These are phyloP conservation scores for Candida chauliodis DNA, from an alignment of 805 yeast genomes.

Conservation along the genomic window DNA sequence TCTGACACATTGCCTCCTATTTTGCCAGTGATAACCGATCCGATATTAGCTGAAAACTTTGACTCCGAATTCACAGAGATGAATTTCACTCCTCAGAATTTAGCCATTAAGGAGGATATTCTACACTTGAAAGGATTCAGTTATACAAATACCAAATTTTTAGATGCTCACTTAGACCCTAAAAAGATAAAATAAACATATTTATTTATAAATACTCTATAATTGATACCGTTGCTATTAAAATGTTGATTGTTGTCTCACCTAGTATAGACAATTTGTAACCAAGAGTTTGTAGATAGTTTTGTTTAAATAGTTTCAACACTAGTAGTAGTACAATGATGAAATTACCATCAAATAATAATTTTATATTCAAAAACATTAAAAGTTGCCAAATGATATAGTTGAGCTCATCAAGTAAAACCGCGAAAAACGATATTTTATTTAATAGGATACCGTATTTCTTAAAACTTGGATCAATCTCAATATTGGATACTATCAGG, in stretches of 20 bases:
- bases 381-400: slow-evolving; percentile 16
- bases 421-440: slow-evolving; percentile 12
- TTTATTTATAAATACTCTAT: neutral
- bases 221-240: slow-evolving; percentile 1
- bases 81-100: slow-evolving; percentile 31
- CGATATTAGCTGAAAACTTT: slow-evolving; percentile 43
- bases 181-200: slow-evolving; percentile 3
- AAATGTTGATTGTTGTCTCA: slow-evolving; percentile 8
- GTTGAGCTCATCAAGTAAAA: slow-evolving; percentile 14
- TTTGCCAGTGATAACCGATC: slow-evolving; percentile 41
- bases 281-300: slow-evolving; percentile 14
- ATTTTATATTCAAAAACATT: neutral
- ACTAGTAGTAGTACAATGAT: slow-evolving; percentile 7
- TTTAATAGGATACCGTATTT: slow-evolving; percentile 16
- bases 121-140: slow-evolving; percentile 41
- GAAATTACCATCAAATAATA: neutral
- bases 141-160: slow-evolving; percentile 36
- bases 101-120: slow-evolving; percentile 24
- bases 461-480: slow-evolving; percentile 24
- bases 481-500: slow-evolving; percentile 16
- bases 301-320: slow-evolving; percentile 19
- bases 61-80: slow-evolving; percentile 40
- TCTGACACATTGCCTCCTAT: slow-evolving; percentile 33
- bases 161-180: slow-evolving; percentile 13
- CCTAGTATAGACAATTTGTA: slow-evolving; percentile 1